Conservation (phyloP, 345 rosid species). For the Salix dunnii region DNA sequence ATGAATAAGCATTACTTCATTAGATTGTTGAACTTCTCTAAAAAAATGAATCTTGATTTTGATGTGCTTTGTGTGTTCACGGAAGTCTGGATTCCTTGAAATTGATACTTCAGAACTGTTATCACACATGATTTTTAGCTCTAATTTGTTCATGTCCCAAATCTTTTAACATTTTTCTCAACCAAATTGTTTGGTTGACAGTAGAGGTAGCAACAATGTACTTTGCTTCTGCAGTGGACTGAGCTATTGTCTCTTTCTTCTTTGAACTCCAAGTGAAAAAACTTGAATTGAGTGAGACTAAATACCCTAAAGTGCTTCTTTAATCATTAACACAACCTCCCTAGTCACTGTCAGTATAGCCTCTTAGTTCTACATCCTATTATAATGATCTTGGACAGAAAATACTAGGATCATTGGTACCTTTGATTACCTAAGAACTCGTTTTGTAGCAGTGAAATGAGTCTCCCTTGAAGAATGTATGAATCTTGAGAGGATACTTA, state of each 20-base stretch:
- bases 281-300: not conserved
- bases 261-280: not conserved
- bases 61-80: too few relatives aligned
- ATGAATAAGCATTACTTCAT: too few relatives aligned
- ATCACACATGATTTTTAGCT: too few relatives aligned
- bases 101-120: too few relatives aligned
- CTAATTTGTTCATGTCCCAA: too few relatives aligned
- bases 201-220: not conserved
- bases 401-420: too few relatives aligned
- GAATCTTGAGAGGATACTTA: not conserved
- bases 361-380: not conserved
- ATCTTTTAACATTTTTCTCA: too few relatives aligned
- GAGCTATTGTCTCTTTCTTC: not conserved
- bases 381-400: not conserved
- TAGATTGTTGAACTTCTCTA: too few relatives aligned
- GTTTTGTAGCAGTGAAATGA: not conserved
- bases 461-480: not conserved
- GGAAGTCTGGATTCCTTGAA: too few relatives aligned
- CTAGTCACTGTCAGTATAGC: not conserved
- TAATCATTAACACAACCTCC: not conserved
- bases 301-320: not conserved
- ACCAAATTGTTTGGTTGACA: not conserved
- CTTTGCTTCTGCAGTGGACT: not conserved
- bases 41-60: too few relatives aligned
- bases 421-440: not conserved